phyloP scores from a whole-genome alignment of 1,284 basidiomycete species.

The Sporisorium iseilematis-ciliati region DNA sequence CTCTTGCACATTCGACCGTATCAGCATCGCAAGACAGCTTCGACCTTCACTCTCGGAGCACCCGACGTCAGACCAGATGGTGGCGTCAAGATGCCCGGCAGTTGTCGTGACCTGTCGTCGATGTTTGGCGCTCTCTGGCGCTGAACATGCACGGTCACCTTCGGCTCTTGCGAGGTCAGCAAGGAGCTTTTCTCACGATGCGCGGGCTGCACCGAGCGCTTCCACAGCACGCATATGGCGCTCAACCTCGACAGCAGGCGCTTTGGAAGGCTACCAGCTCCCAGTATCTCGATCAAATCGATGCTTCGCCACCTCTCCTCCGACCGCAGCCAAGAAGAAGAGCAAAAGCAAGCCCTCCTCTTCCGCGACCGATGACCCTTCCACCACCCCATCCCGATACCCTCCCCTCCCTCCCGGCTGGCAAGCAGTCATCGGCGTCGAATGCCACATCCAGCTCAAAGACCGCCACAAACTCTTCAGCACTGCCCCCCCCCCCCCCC shows the following conservation, averaged over 20 bases:
- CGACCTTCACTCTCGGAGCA: neutral
- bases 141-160: constrained; percentile 9
- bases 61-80: neutral
- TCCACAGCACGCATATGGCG: neutral
- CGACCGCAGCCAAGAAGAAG: constrained; percentile 32
- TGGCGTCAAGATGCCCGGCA: constrained; percentile 10
- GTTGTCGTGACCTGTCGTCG: constrained; percentile 16
- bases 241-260: neutral
- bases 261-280: too few relatives aligned
- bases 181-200: neutral
- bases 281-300: neutral
- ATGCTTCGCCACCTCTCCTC: constrained; percentile 1
- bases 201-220: neutral
- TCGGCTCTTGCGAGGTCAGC: constrained; percentile 6
- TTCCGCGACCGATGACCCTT: neutral
- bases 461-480: constrained; percentile 91
- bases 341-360: constrained; percentile 26
- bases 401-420: constrained; percentile 59
- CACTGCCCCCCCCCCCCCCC: too few relatives aligned
- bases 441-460: constrained; percentile 94
- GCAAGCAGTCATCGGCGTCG: constrained; percentile 85
- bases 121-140: constrained; percentile 6
- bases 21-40: neutral
- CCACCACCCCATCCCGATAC: constrained; percentile 25
- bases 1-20: neutral